These are phyloP conservation scores for Trametes elegans DNA, from an alignment of 768 basidiomycete species.

Conservation along the genomic window DNA sequence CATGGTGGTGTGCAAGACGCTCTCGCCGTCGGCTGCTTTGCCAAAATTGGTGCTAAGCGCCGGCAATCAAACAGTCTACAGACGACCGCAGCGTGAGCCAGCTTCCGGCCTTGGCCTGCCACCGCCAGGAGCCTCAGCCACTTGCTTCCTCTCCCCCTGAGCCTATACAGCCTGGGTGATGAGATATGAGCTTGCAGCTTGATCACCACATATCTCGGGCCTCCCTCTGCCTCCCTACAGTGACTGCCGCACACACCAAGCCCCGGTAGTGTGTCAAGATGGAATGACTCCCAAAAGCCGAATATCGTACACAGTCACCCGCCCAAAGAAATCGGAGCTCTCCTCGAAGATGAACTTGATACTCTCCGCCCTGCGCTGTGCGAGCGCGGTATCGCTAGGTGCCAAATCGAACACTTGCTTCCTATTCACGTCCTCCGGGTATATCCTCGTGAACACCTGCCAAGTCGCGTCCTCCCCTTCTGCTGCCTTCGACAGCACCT, in stretches of 20 bases:
- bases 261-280: neutral
- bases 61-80: too few relatives aligned
- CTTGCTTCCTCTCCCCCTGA: too few relatives aligned
- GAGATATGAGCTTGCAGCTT: too few relatives aligned
- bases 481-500: conserved; percentile 33
- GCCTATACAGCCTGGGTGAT: too few relatives aligned
- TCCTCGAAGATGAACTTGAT: conserved; percentile 73
- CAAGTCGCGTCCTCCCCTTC: conserved; percentile 40
- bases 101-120: too few relatives aligned
- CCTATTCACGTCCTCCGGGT: conserved; percentile 79
- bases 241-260: too few relatives aligned
- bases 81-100: too few relatives aligned
- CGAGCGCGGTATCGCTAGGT: conserved; percentile 14
- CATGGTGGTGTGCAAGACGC: conserved; percentile 18
- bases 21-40: too few relatives aligned
- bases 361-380: conserved; percentile 37
- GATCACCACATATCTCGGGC: too few relatives aligned
- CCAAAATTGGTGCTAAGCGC: too few relatives aligned
- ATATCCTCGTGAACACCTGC: conserved; percentile 53
- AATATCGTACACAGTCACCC: conserved; percentile 73
- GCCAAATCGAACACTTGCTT: conserved; percentile 62
- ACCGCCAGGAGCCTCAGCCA: too few relatives aligned
- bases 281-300: conserved; percentile 28
- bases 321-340: conserved; percentile 85
- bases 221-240: too few relatives aligned